Evolutionary conservation across 495 filamentous ascomycete species (phyloP), one percentile per base, ranked within the genome.

Genomic region (Penicillium antarcticum): DNA sequence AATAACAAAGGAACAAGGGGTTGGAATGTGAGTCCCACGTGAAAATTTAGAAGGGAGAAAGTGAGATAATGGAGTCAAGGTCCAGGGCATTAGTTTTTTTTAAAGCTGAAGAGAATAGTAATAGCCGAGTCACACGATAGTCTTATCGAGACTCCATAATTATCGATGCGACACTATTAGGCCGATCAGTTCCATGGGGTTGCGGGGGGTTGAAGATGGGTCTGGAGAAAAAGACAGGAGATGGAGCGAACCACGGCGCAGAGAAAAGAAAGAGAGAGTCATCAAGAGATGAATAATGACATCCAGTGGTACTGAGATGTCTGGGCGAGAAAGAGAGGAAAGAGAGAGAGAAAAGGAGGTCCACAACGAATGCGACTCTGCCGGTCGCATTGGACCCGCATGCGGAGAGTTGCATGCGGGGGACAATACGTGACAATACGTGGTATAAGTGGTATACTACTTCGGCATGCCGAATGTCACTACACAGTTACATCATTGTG

Each of bases 401-500:
- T 49, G 37, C 47, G 37, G 37, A 49, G 36, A 19, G 37, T 41
- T 10, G 38, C 31, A 49, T 42, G 17, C 18, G 45, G 45, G 45
- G 24, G 21, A 41, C 38, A 23, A 4, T 23, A 41, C 5, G 3
- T 19, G 9, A 16, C 36, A 18, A 17, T 39, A 10, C 36, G n/a
- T n/a, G n/a, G n/a, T n/a, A n/a, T n/a, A n/a, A n/a, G n/a, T n/a
- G n/a, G n/a, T 13, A 32, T 63, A 63, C 60, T 44, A 63, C 60
- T 54, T 63, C 60, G 57, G 60, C 53, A 60, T 63, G 60, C 57
- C 60, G 57, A 58, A 63, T 63, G 60, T 63, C 48, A 63, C 60
- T 35, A 53, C 24, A 16, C 8, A 10, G 62, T 65, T 65, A 65
- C 62, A 65, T 65, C 61, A 60, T 62, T 32, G 35, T 53, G 8